Percentiles rank a stretch among this genome's conserved stretches.
Evolutionary conservation across 352 stramenopile species (phyloP).

Genomic region (Phytophthora kernoviae): DNA sequence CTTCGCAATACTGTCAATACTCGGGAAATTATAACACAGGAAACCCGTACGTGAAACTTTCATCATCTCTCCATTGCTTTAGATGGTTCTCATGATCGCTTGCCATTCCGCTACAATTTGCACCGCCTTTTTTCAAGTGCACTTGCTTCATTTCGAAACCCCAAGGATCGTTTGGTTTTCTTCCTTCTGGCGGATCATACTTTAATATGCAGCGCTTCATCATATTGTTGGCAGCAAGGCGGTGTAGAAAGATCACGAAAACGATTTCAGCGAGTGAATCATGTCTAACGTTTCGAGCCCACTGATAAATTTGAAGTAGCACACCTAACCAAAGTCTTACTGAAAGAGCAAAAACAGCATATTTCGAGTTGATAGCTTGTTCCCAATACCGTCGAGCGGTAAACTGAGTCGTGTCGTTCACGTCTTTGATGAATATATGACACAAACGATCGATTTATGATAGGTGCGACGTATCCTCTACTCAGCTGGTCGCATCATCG

Average conservation of each 20-base stretch:
- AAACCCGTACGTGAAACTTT: slow-evolving; percentile 22
- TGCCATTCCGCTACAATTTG: slow-evolving; percentile 18
- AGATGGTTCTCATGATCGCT: slow-evolving; percentile 7
- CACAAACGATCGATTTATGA: slow-evolving; percentile 22
- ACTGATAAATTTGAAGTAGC: slow-evolving; percentile 4
- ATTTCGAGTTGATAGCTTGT: slow-evolving; percentile 18
- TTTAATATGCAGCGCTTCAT: background rate
- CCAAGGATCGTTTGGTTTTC: background rate
- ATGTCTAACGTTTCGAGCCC: slow-evolving; percentile 4
- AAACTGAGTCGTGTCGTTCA: slow-evolving; percentile 1
- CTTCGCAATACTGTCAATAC: slow-evolving; percentile 29
- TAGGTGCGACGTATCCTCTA: slow-evolving; percentile 10
- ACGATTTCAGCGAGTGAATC: slow-evolving; percentile 8
- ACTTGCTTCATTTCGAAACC: slow-evolving; percentile 11
- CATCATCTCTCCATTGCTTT: slow-evolving; percentile 13
- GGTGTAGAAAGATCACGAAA: background rate
- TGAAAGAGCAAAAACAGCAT: slow-evolving; percentile 13
- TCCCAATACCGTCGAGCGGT: slow-evolving; percentile 7
- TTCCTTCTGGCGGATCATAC: background rate
- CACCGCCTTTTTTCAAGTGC: slow-evolving; percentile 8
- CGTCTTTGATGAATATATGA: slow-evolving; percentile 15
- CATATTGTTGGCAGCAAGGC: background rate
- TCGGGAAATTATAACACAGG: slow-evolving; percentile 24
- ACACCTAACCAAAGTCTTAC: background rate
- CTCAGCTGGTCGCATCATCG: slow-evolving; percentile 1